Percentiles rank a stretch among this genome's conserved stretches.
Conservation (phyloP, 2,329 filamentous ascomycete genomes). For the Lithohypha guttulata region DNA sequence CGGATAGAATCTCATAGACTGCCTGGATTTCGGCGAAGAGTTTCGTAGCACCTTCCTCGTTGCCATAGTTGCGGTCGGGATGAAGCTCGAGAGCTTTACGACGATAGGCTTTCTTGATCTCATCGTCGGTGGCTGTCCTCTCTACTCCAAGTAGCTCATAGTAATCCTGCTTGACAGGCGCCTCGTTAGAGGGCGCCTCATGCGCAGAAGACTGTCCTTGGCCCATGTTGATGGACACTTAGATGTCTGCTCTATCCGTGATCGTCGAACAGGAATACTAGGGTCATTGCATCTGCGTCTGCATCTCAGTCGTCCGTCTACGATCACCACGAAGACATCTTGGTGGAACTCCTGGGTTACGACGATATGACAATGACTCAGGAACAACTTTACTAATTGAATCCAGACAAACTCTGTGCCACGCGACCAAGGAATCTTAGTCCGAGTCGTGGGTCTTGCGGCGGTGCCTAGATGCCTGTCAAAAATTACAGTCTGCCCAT, state of each 20-base stretch:
- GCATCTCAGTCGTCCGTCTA: too few relatives aligned
- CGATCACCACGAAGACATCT: too few relatives aligned
- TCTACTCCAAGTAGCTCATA: constrained; percentile 75
- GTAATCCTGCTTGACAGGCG: constrained; percentile 30
- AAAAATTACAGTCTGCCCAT: too few relatives aligned
- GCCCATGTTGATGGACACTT: constrained; percentile 26
- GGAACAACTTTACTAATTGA: too few relatives aligned
- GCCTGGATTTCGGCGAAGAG: constrained; percentile 86
- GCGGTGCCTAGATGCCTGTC: too few relatives aligned
- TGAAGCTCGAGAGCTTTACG: constrained; percentile 85
- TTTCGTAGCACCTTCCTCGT: constrained; percentile 70
- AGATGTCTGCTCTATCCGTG: constrained; percentile 8
- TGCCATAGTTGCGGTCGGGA: constrained; percentile 83
- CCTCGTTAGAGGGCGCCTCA: constrained; percentile 17
- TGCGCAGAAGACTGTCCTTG: constrained; percentile 33
- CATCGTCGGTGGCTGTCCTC: constrained; percentile 64
- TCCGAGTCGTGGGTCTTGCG: too few relatives aligned
- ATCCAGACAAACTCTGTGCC: too few relatives aligned
- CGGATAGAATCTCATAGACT: constrained; percentile 91
- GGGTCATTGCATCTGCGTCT: constrained; percentile 8
- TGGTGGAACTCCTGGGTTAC: too few relatives aligned
- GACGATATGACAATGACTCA: too few relatives aligned
- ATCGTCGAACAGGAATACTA: constrained; percentile 2
- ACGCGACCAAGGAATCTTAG: too few relatives aligned
- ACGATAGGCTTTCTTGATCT: constrained; percentile 93